Evolutionary conservation across 1,284 basidiomycete species (phyloP).

Genomic region (Apiotrichum siamense): DNA sequence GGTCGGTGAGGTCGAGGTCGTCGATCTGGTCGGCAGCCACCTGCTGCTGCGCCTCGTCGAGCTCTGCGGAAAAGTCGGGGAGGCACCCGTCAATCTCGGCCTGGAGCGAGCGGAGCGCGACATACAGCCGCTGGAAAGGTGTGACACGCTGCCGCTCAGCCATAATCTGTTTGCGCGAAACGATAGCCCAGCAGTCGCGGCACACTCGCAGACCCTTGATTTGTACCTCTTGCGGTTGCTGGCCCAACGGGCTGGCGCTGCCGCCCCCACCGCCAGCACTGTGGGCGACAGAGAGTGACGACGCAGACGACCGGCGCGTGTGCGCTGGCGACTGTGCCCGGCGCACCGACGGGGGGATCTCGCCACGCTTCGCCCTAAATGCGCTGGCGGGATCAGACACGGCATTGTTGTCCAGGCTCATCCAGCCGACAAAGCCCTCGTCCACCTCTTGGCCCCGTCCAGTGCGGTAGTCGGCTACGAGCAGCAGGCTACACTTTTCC

Average conservation of each 20-base stretch:
- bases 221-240: slow-evolving; percentile 60
- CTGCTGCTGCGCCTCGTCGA: slow-evolving; percentile 52
- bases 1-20: slow-evolving; percentile 49
- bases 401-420: slow-evolving; percentile 45
- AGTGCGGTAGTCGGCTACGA: slow-evolving; percentile 69
- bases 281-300: too few relatives aligned
- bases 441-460: slow-evolving; percentile 74
- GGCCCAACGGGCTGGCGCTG: slow-evolving; percentile 25
- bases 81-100: slow-evolving; percentile 64
- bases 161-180: slow-evolving; percentile 72
- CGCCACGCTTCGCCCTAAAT: not conserved
- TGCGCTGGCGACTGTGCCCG: not conserved
- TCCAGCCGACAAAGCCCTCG: slow-evolving; percentile 71
- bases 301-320: not conserved
- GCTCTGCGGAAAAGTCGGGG: slow-evolving; percentile 65
- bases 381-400: slow-evolving; percentile 12
- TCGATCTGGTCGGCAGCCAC: not conserved
- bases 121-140: slow-evolving; percentile 61
- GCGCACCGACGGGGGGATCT: not conserved
- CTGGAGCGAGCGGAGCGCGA: slow-evolving; percentile 71
- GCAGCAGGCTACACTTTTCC: slow-evolving; percentile 66
- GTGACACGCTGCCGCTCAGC: slow-evolving; percentile 62
- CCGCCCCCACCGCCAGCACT: too few relatives aligned
- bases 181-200: slow-evolving; percentile 66
- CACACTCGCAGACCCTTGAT: slow-evolving; percentile 79